These are phyloP conservation scores for Tuber indicum DNA, from an alignment of 495 filamentous ascomycete genomes.

Conservation along the genomic window DNA sequence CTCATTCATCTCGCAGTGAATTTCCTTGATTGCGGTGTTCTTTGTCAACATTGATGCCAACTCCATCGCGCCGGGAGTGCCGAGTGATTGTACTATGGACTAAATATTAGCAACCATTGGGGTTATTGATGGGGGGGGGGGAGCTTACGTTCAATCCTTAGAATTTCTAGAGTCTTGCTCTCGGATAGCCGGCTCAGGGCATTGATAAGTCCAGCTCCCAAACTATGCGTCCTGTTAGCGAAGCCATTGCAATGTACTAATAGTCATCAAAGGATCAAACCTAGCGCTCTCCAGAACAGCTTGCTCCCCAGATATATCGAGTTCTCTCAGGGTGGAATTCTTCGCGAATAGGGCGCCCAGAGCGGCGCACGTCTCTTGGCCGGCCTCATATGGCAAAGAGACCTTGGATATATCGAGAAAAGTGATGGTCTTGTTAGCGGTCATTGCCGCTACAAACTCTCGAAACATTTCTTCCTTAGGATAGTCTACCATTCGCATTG, in stretches of 20 bases:
- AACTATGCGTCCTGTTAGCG: conserved; percentile 34
- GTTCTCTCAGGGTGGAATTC: conserved; percentile 66
- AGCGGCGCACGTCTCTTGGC: conserved; percentile 64
- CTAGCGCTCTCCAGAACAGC: conserved; percentile 79
- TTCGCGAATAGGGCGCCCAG: conserved; percentile 68
- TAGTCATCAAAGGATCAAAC: conserved; percentile 6
- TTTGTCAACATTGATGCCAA: conserved; percentile 67
- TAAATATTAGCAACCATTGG: conserved; percentile 15
- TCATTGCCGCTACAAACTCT: conserved; percentile 63
- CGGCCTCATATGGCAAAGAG: conserved; percentile 71
- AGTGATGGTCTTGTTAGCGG: conserved; percentile 63
- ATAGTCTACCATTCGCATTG: conserved; percentile 82
- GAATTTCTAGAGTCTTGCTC: conserved; percentile 66
- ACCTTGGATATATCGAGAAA: conserved; percentile 84
- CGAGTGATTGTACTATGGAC: conserved; percentile 40
- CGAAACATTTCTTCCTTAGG: conserved; percentile 52
- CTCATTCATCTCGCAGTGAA: conserved; percentile 72
- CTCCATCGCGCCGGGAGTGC: conserved; percentile 58
- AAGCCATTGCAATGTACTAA: not conserved
- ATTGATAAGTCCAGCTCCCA: conserved; percentile 73
- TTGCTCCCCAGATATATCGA: conserved; percentile 86
- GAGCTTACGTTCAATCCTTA: conserved; percentile 63
- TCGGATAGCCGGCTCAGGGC: conserved; percentile 68
- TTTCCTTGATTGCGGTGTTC: conserved; percentile 59
- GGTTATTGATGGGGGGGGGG: not conserved